phyloP scores from a whole-genome alignment of 768 basidiomycete species.

The Albatrellus ellisii region DNA sequence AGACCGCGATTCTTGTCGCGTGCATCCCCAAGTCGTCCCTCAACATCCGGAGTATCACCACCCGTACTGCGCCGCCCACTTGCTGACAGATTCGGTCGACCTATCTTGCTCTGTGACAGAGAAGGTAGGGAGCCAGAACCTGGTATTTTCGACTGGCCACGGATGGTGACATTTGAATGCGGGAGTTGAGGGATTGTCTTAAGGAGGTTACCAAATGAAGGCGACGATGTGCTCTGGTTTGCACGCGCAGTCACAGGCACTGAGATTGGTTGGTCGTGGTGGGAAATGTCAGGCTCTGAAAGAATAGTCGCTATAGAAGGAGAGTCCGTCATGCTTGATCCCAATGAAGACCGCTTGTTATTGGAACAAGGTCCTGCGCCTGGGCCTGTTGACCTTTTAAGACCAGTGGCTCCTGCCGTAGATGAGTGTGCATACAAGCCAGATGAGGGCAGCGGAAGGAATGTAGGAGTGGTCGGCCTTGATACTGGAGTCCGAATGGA shows the following conservation, averaged over 20 bases:
- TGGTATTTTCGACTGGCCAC: slow-evolving; percentile 15
- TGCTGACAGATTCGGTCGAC: slow-evolving; percentile 14
- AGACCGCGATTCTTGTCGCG: slow-evolving; percentile 16
- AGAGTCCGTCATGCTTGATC: slow-evolving; percentile 27
- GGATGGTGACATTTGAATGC: slow-evolving; percentile 18
- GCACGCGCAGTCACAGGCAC: background rate
- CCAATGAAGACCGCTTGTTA: slow-evolving; percentile 54
- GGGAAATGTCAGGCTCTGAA: slow-evolving; percentile 9
- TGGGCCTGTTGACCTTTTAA: slow-evolving; percentile 52
- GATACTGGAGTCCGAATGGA: slow-evolving; percentile 56
- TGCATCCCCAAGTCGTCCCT: slow-evolving; percentile 9
- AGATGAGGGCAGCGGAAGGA: slow-evolving; percentile 54
- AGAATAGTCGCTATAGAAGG: slow-evolving; percentile 10
- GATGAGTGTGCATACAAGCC: slow-evolving; percentile 28
- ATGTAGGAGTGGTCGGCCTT: slow-evolving; percentile 65
- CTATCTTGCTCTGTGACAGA: slow-evolving; percentile 21
- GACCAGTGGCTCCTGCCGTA: slow-evolving; percentile 25
- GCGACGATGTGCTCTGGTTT: slow-evolving; percentile 1
- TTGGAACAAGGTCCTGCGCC: slow-evolving; percentile 21
- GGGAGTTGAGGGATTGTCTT: slow-evolving; percentile 7
- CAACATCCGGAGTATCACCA: slow-evolving; percentile 12
- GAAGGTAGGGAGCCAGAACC: slow-evolving; percentile 7
- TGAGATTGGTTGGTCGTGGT: slow-evolving; percentile 2
- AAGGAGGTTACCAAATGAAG: slow-evolving; percentile 8
- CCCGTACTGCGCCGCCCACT: slow-evolving; percentile 17